Evolutionary conservation across 208 protist genomes (phyloP).

Genomic region (Leishmania mexicana): DNA sequence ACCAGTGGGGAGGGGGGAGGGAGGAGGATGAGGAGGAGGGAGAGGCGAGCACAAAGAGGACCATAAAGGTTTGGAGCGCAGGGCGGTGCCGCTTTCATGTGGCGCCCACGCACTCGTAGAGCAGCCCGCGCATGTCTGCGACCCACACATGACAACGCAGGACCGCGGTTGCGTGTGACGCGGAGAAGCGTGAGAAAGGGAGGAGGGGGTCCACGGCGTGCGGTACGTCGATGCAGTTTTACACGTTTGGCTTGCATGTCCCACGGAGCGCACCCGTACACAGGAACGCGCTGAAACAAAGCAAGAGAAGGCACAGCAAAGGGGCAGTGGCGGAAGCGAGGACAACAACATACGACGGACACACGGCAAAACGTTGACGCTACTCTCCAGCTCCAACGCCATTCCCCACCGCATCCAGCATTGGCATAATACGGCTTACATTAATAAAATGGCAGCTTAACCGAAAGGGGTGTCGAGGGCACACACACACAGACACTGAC

Average conservation of each 20-base stretch:
- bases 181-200: neutral
- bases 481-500: neutral
- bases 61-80: neutral
- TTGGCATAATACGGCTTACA: too few relatives aligned
- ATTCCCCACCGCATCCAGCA: neutral
- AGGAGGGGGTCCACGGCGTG: neutral
- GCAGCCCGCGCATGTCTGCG: neutral
- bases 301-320: neutral
- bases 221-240: neutral
- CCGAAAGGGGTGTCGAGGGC: neutral
- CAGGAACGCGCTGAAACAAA: neutral
- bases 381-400: neutral
- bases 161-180: neutral
- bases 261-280: neutral
- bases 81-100: neutral
- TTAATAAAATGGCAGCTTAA: neutral
- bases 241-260: neutral
- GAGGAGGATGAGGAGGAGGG: too few relatives aligned
- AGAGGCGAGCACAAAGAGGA: neutral
- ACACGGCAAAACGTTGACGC: neutral
- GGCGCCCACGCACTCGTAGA: neutral
- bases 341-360: neutral
- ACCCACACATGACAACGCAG: neutral
- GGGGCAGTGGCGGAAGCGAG: neutral
- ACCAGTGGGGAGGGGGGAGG: neutral